phyloP scores from a whole-genome alignment of 495 filamentous ascomycete species.

The Trichoderma parareesei region DNA sequence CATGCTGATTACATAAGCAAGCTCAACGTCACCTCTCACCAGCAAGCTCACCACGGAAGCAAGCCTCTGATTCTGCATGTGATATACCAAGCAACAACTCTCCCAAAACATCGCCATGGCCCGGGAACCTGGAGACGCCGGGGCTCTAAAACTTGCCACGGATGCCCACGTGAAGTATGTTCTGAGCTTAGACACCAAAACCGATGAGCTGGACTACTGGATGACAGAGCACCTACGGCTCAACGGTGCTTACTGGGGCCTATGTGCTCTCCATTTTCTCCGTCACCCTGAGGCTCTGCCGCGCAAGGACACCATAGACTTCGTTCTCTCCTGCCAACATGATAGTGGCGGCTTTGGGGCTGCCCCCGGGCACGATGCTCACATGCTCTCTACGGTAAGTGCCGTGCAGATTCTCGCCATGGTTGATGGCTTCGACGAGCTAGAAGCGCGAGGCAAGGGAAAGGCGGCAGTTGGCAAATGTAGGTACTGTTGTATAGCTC shows the following conservation, averaged over 20 bases:
- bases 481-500: constrained; percentile 32
- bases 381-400: constrained; percentile 90
- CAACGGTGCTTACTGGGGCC: constrained; percentile 93
- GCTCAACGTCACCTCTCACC: not conserved
- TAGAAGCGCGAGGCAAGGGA: constrained; percentile 63
- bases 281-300: constrained; percentile 71
- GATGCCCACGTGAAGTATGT: constrained; percentile 89
- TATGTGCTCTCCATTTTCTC: constrained; percentile 81
- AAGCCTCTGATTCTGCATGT: not conserved
- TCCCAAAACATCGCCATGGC: constrained; percentile 17
- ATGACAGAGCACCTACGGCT: constrained; percentile 92
- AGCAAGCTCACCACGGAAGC: not conserved
- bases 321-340: constrained; percentile 84
- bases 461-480: constrained; percentile 65
- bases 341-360: constrained; percentile 87
- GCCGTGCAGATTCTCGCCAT: constrained; percentile 85
- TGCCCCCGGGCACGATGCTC: constrained; percentile 87
- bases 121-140: constrained; percentile 32
- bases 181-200: constrained; percentile 80
- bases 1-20: not conserved
- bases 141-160: constrained; percentile 55
- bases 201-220: constrained; percentile 94
- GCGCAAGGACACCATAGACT: constrained; percentile 74
- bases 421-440: constrained; percentile 73
- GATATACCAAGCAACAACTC: not conserved